These are phyloP conservation scores for Microdochium bolleyi DNA, from an alignment of 2,329 filamentous ascomycete genomes.

Conservation along the genomic window DNA sequence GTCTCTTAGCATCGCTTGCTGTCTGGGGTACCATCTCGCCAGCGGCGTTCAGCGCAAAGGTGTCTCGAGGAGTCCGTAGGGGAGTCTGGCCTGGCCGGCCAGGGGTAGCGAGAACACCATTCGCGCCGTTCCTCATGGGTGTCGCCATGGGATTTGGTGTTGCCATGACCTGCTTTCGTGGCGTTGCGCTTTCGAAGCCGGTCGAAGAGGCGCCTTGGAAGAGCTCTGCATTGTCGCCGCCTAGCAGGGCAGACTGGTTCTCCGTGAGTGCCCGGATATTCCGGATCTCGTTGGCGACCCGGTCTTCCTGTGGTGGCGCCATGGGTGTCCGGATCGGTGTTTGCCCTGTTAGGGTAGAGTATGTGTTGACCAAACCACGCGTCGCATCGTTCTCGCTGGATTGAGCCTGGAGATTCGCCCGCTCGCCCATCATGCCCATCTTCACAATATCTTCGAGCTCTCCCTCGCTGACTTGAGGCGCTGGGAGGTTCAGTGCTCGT, in stretches of 20 bases:
- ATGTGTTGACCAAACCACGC: conserved; percentile 78
- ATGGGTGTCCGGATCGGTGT: conserved; percentile 89
- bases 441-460: conserved; percentile 98
- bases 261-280: conserved; percentile 90
- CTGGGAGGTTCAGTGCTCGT: conserved; percentile 70
- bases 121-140: conserved; percentile 59
- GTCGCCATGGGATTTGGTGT: conserved; percentile 96
- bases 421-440: conserved; percentile 91
- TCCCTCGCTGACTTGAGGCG: conserved; percentile 84
- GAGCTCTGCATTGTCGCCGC: conserved; percentile 87
- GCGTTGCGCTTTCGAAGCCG: conserved; percentile 78
- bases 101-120: conserved; percentile 61
- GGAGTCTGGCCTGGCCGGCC: conserved; percentile 70
- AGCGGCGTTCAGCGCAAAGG: conserved; percentile 71
- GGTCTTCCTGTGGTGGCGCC: conserved; percentile 87
- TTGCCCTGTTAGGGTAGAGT: conserved; percentile 69
- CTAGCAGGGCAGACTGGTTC: conserved; percentile 86
- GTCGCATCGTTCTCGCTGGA: conserved; percentile 80
- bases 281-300: conserved; percentile 91
- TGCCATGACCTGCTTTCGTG: conserved; percentile 71
- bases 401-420: conserved; percentile 66
- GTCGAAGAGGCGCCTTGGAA: conserved; percentile 76
- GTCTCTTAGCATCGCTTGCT: conserved; percentile 65
- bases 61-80: conserved; percentile 81
- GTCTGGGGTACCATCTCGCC: conserved; percentile 66